These are phyloP conservation scores for Eudorina sp. DNA, from an alignment of 139 green algal genomes.

Conservation along the genomic window DNA sequence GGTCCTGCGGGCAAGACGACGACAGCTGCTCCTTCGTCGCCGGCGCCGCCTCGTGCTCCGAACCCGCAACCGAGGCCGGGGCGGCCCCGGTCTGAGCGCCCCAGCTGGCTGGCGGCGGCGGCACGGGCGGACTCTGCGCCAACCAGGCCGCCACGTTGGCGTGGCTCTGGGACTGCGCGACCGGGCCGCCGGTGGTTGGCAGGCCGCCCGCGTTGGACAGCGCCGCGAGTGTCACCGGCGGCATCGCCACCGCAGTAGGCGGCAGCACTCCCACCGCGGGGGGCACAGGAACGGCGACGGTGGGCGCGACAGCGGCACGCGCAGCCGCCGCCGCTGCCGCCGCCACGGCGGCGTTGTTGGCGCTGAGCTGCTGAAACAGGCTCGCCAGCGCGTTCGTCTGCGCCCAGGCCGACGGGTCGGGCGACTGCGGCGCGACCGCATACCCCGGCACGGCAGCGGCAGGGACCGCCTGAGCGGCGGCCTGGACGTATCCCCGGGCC, in stretches of 20 bases:
- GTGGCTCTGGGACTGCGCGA: conserved; percentile 29
- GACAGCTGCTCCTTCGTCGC: background rate
- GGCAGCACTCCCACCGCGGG: no score
- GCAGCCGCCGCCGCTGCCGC: background rate
- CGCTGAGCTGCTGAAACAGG: conserved; percentile 28
- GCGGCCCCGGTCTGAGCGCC: background rate
- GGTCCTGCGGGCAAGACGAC: no score
- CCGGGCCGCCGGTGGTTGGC: background rate
- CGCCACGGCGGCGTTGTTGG: background rate
- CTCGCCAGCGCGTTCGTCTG: conserved; percentile 9
- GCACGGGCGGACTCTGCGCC: background rate
- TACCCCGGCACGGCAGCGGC: background rate
- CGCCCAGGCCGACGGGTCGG: background rate
- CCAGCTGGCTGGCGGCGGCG: background rate
- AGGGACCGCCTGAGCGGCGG: background rate
- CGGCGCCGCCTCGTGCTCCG: background rate
- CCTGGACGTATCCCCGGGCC: background rate
- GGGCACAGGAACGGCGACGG: no score
- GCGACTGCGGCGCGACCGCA: background rate
- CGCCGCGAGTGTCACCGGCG: conserved; percentile 13
- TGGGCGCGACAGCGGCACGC: background rate
- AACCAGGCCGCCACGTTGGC: conserved; percentile 45
- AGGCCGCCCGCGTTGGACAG: conserved; percentile 32
- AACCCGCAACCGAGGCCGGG: background rate
- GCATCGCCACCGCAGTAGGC: background rate